Evolutionary conservation across 1,139 yeast species (phyloP).

Genomic region (Kluyveromyces sp.): DNA sequence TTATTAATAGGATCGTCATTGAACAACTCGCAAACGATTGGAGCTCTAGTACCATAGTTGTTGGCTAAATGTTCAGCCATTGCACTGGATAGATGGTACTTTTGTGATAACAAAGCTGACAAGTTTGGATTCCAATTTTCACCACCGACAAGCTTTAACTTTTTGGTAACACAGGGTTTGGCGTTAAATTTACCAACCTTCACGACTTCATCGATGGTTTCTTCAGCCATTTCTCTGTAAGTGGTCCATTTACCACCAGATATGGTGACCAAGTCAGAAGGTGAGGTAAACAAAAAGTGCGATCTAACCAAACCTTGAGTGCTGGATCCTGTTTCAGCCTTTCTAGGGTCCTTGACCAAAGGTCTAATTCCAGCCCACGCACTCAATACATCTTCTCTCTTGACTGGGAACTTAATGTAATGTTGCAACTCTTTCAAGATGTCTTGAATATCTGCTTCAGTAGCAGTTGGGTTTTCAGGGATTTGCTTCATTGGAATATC

Average conservation of each 20-base stretch:
- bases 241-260: slow-evolving; percentile 99
- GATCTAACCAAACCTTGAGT: slow-evolving; percentile 88
- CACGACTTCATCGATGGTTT: slow-evolving; percentile 74
- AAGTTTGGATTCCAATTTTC: slow-evolving; percentile 62
- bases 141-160: slow-evolving; percentile 68
- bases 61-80: slow-evolving; percentile 78
- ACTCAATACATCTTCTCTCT: slow-evolving; percentile 83
- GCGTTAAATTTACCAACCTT: slow-evolving; percentile 39
- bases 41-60: slow-evolving; percentile 88
- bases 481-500: slow-evolving; percentile 74
- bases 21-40: slow-evolving; percentile 65
- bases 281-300: slow-evolving; percentile 70
- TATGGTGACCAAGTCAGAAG: slow-evolving; percentile 73
- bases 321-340: slow-evolving; percentile 39
- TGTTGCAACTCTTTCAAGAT: slow-evolving; percentile 82
- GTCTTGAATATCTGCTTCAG: slow-evolving; percentile 85
- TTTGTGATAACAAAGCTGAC: slow-evolving; percentile 75
- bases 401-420: slow-evolving; percentile 81
- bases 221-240: slow-evolving; percentile 96
- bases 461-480: slow-evolving; percentile 77
- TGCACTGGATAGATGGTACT: slow-evolving; percentile 63
- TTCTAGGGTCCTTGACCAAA: slow-evolving; percentile 79
- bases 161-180: slow-evolving; percentile 58
- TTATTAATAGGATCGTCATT: slow-evolving; percentile 46
- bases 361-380: slow-evolving; percentile 99